phyloP scores from a whole-genome alignment of 2,329 filamentous ascomycete species.

The Hypoxylon sp. region DNA sequence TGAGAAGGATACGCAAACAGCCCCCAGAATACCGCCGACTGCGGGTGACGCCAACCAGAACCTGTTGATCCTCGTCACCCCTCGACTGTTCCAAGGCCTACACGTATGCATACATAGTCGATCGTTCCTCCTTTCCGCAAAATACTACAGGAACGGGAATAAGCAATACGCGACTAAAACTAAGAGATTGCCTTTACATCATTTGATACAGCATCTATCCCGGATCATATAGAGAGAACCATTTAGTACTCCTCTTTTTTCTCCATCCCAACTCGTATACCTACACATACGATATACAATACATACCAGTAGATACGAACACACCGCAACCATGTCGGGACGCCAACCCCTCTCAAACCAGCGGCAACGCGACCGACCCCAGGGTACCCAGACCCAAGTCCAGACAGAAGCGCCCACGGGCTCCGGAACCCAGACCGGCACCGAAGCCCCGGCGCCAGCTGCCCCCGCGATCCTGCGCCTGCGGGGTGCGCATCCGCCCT shows the following conservation, averaged over 20 bases:
- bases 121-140: slow-evolving; percentile 29
- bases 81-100: slow-evolving; percentile 38
- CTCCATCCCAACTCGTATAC: background rate
- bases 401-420: slow-evolving; percentile 54
- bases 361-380: slow-evolving; percentile 44
- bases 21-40: slow-evolving; percentile 8
- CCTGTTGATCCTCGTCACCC: slow-evolving; percentile 27
- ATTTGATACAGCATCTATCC: slow-evolving; percentile 12
- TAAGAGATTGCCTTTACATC: background rate
- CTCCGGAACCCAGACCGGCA: slow-evolving; percentile 50
- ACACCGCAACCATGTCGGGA: slow-evolving; percentile 34
- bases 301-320: slow-evolving; percentile 8
- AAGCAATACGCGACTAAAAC: slow-evolving; percentile 8
- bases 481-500: slow-evolving; percentile 63
- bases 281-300: slow-evolving; percentile 6
- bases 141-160: slow-evolving; percentile 11
- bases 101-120: slow-evolving; percentile 44
- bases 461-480: slow-evolving; percentile 65
- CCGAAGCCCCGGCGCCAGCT: slow-evolving; percentile 27
- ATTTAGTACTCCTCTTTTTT: slow-evolving; percentile 10
- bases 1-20: slow-evolving; percentile 18
- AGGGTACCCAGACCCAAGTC: slow-evolving; percentile 52
- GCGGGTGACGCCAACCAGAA: slow-evolving; percentile 20
- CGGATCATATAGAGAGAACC: slow-evolving; percentile 13
- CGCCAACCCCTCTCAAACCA: slow-evolving; percentile 30